phyloP scores from a whole-genome alignment of 179 eudicot genomes.

The Spinacia oleracea region DNA sequence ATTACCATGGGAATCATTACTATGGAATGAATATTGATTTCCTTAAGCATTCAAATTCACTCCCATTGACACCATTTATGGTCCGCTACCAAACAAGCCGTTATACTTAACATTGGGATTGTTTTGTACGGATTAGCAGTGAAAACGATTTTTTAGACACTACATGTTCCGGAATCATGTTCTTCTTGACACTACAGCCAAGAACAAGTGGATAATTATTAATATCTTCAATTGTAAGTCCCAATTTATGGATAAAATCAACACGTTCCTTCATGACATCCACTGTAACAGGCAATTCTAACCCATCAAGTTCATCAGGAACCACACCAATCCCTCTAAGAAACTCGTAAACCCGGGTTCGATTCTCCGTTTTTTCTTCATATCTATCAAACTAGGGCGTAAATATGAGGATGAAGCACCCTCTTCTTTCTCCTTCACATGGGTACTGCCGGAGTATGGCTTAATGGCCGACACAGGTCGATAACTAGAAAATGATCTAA shows the following conservation, averaged over 20 bases:
- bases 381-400: conserved; percentile 77
- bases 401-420: conserved; percentile 62
- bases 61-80: no score
- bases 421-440: conserved; percentile 34
- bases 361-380: conserved; percentile 76
- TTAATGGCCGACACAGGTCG: conserved; percentile 34
- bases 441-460: conserved; percentile 31
- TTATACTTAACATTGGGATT: no score
- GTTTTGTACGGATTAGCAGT: no score
- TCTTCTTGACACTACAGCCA: conserved; percentile 98
- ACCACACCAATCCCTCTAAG: conserved; percentile 64
- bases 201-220: conserved; percentile 95
- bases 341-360: conserved; percentile 82
- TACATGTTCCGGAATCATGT: conserved; percentile 95
- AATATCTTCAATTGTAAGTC: conserved; percentile 83
- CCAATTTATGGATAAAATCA: conserved; percentile 80
- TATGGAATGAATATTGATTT: no score
- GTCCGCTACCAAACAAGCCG: no score
- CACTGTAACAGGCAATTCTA: conserved; percentile 91
- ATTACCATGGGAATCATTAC: no score
- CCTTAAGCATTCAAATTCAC: no score
- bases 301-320: conserved; percentile 93
- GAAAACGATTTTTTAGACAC: no score
- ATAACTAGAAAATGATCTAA: conserved; percentile 40
- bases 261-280: conserved; percentile 96